Evolutionary conservation across 2,329 filamentous ascomycete genomes (phyloP), one percentile per base, ranked within the genome.

Genomic region (Apiospora marii): DNA sequence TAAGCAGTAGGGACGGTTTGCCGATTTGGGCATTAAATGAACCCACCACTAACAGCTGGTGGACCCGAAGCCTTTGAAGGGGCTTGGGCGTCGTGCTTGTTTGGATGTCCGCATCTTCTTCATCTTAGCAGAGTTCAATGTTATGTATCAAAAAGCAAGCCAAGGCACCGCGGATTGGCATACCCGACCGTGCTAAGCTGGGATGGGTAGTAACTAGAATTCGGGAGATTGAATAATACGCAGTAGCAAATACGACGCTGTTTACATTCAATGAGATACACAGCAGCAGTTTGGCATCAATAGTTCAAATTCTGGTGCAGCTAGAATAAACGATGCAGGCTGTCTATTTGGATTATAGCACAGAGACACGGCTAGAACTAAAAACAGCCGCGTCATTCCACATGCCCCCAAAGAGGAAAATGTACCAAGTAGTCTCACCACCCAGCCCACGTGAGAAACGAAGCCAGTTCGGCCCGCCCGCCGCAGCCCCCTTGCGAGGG

Each of bases 351-450:
- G 16, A 61, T 7, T 14, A n/a, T 14, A 41, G 37, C 37, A 64
- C 58, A 64, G 19, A 22, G 34, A 34, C 30, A 34, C 53, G 27
- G 27, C 58, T 37, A 41, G 10, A 24, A 41, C 37, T 41, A 41
- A 34, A n/a, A 37, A 22, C 16, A 41, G 58, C 58, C 34, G 58
- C 4, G 41, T 30, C 5, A 0, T 27, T 13, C 14, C n/a, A 48
- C 16, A 68, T 8, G 30, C 27, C n/a, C 12, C 41, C 27, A 48
- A 44, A 14, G 24, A 46, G 41, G 19, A 27, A 48, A 46, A 53
- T 70, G 68, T 70, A 70, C 48, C 68, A 70, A 58, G 27, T 41
- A 69, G 34, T 53, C n/a, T 37, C 48, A 70, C 68, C 68, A 70
- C 68, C 68, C 48, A 58, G 48, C 48, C 27, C 67, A 51, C 68